These are phyloP conservation scores for Ananas comosus DNA, from an alignment of 176 grass and related monocot species.

Conservation along the genomic window DNA sequence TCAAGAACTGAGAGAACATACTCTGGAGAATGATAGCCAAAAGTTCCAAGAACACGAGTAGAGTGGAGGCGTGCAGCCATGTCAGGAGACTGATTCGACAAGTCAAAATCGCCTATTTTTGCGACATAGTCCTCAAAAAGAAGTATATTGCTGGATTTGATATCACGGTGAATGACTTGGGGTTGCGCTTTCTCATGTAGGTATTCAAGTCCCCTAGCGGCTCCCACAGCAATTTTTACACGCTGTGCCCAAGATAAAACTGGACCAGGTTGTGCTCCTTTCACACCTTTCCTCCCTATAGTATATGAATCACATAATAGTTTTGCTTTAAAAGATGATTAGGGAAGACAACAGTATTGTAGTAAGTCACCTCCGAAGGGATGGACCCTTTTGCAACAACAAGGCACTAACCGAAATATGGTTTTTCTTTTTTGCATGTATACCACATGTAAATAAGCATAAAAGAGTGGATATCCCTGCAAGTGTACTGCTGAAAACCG, in stretches of 20 bases:
- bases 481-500: no score
- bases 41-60: slow-evolving; percentile 28
- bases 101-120: slow-evolving; percentile 28
- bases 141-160: slow-evolving; percentile 31
- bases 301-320: neutral
- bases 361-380: neutral
- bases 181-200: slow-evolving; percentile 38
- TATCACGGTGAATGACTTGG: slow-evolving; percentile 25
- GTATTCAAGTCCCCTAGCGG: slow-evolving; percentile 31
- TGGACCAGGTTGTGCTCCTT: slow-evolving; percentile 27
- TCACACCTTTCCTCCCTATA: slow-evolving; percentile 18
- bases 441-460: no score
- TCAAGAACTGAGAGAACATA: neutral
- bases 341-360: neutral
- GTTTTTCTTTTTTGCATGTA: no score
- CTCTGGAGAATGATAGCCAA: slow-evolving; percentile 36
- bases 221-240: slow-evolving; percentile 28
- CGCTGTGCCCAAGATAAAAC: slow-evolving; percentile 22
- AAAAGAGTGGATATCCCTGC: no score
- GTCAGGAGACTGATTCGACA: slow-evolving; percentile 31
- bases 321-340: neutral
- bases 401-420: neutral
- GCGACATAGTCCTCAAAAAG: slow-evolving; percentile 29
- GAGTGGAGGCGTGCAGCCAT: slow-evolving; percentile 31
- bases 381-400: neutral